Percentiles rank a stretch among this genome's conserved stretches.
phyloP scores from a whole-genome alignment of 2,329 filamentous ascomycete genomes.

The Ceratocystis huliohia region DNA sequence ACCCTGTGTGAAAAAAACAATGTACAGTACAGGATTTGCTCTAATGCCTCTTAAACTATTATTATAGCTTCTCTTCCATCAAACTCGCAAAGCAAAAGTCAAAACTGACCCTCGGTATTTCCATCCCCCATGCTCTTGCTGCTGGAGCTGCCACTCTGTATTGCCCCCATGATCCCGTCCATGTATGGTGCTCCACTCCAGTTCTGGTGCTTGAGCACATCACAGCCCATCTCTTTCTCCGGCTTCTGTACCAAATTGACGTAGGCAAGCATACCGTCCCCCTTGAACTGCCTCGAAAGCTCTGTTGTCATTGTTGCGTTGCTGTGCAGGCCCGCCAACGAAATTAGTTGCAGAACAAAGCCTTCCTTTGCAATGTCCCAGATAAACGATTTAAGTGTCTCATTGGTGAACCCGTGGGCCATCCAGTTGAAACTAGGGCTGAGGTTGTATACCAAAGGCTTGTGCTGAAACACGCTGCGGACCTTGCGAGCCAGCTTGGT shows the following conservation, averaged over 20 bases:
- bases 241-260: constrained; percentile 82
- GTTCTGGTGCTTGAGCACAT: constrained; percentile 92
- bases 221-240: constrained; percentile 82
- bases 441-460: constrained; percentile 92
- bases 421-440: constrained; percentile 98
- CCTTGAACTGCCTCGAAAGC: constrained; percentile 69
- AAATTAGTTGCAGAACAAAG: constrained; percentile 57
- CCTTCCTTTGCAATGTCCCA: constrained; percentile 92
- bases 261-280: constrained; percentile 91
- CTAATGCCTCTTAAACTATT: too few species aligned
- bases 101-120: constrained; percentile 67
- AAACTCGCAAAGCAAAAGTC: constrained; percentile 22
- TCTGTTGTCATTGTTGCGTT: constrained; percentile 56
- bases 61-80: neutral
- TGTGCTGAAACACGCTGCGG: constrained; percentile 54
- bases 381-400: constrained; percentile 76
- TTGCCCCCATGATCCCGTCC: constrained; percentile 77
- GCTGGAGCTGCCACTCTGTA: constrained; percentile 80
- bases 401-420: constrained; percentile 77
- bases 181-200: constrained; percentile 61
- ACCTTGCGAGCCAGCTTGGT: constrained; percentile 65
- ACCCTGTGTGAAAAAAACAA: neutral
- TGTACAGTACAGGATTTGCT: too few species aligned
- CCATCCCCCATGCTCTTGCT: constrained; percentile 92
- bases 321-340: constrained; percentile 52